Percentiles rank a stretch among this genome's conserved stretches.
Evolutionary conservation across 2,329 filamentous ascomycete genomes (phyloP).

Genomic region (Nemania bipapillata): DNA sequence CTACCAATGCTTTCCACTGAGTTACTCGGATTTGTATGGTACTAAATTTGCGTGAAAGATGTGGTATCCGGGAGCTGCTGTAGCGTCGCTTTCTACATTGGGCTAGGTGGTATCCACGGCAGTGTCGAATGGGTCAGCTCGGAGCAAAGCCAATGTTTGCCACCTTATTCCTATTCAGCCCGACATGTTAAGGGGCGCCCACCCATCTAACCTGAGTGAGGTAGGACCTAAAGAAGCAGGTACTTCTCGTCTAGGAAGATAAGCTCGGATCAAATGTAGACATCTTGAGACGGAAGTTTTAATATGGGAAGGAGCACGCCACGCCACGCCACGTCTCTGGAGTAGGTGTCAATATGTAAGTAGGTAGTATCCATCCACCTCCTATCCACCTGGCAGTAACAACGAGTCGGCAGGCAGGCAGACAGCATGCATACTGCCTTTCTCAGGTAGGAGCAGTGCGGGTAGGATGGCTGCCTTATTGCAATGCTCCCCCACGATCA

Average conservation of each 20-base stretch:
- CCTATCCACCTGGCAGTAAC: not conserved
- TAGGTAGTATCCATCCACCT: not conserved
- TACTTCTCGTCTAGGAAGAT: not conserved
- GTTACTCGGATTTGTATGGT: conserved; percentile 1
- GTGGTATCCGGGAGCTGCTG: not conserved
- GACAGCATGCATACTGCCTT: not conserved
- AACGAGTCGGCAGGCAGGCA: conserved; percentile 8
- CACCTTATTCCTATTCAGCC: not conserved
- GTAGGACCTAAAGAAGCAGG: not conserved
- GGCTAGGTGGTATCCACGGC: not conserved
- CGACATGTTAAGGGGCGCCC: not conserved
- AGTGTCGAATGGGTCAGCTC: not conserved
- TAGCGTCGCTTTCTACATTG: not conserved
- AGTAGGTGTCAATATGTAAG: not conserved
- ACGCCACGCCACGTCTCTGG: not conserved
- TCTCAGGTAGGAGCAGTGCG: not conserved
- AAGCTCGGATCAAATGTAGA: not conserved
- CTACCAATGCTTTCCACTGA: not conserved
- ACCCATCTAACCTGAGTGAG: not conserved
- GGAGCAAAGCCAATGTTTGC: not conserved
- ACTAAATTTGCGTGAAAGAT: not conserved
- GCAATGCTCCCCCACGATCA: not conserved
- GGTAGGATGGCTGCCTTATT: not conserved
- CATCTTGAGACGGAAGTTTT: not conserved
- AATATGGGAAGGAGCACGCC: conserved; percentile 18